Evolutionary conservation across 495 filamentous ascomycete species (phyloP).

Genomic region (Pyrenula massariospora): DNA sequence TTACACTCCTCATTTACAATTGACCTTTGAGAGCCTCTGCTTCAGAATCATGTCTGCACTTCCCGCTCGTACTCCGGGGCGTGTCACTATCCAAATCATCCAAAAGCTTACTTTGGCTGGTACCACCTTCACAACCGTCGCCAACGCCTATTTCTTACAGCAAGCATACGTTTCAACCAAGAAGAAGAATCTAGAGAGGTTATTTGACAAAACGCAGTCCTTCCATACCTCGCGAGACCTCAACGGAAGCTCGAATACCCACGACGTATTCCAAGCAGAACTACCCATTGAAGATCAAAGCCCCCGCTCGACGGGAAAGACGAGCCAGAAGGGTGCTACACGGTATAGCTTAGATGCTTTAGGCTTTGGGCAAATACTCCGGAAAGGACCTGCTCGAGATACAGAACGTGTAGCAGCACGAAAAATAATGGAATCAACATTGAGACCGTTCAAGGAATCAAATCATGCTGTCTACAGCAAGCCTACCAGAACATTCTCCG

Average conservation of each 20-base stretch:
- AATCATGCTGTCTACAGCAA: neutral
- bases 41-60: neutral
- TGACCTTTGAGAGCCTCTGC: neutral
- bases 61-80: neutral
- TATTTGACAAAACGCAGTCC: neutral
- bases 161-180: too few species aligned
- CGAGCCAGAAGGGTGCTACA: neutral
- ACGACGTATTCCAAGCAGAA: neutral
- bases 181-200: neutral
- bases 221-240: neutral
- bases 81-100: too few species aligned
- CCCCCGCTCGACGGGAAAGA: neutral
- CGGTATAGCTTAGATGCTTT: neutral
- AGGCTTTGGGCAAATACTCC: neutral
- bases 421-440: neutral
- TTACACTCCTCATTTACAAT: neutral
- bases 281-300: neutral
- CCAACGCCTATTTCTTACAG: neutral
- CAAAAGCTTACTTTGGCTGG: neutral
- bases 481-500: neutral
- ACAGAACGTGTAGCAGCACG: too few species aligned
- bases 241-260: neutral
- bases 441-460: neutral
- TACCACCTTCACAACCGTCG: neutral
- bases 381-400: too few species aligned